Evolutionary conservation across 2,329 filamentous ascomycete genomes (phyloP), one percentile per base, ranked within the genome.

Genomic region (Aspergillus intermedius): DNA sequence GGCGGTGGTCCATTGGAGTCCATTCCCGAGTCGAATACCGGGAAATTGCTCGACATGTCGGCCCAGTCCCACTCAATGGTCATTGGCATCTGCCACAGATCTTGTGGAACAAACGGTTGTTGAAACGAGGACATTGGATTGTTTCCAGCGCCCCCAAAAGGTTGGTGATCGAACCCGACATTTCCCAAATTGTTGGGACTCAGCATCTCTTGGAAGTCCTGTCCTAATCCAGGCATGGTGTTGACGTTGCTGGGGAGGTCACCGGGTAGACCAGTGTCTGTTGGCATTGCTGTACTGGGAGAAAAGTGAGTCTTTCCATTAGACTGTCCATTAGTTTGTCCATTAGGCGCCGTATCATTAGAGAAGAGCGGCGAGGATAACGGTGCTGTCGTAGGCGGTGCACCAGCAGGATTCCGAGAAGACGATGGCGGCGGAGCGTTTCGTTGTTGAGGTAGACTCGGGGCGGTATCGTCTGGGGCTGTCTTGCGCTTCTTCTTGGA

Each of bases 1-100:
- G 55, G 57, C 25, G 57, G 57, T 30, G 57, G 57, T 6, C 55
- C 56, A 41, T 57, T 54, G 28, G 54, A 49, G 32, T 55, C 54
- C 46, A 52, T 54, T 17, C 54, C 53, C 30, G 53, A 47, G 37
- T 66, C 67, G 44, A 70, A 68, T 8, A 60, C 56, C 17, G 67
- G 65, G 39, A 69, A 64, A 48, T 64, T 67, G 15, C 61, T 61
- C 12, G 68, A 68, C 62, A 72, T 68, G 48, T 75, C 73, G 3
- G 72, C 80, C 84, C 83, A 87, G 56, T 86, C 89, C 90, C 91
- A 96, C 64, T 97, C 91, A 19, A 97, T 78, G 2, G 88, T 94
- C 84, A 95, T 95, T 1, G 91, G 91, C 81, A 97, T 84, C 66
- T 91, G 87, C 83, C 93, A 98, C 22, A 97, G 71, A 69, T 97